Percentiles rank a stretch among this genome's conserved stretches.
Evolutionary conservation across 2,329 filamentous ascomycete species (phyloP).

Genomic region (Colletotrichum siamense): DNA sequence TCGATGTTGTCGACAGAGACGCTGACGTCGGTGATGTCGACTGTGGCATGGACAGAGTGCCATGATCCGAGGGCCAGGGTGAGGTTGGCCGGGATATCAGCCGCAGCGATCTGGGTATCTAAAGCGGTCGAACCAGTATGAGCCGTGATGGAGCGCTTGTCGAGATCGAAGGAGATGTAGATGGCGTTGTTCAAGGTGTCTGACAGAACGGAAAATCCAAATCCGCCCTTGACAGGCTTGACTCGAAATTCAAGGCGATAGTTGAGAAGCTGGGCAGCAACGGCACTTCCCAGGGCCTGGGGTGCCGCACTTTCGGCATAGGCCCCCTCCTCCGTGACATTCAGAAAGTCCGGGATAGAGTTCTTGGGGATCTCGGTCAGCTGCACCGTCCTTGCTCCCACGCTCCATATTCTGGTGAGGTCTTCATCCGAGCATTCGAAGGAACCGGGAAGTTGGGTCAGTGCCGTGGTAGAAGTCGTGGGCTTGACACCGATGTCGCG

Average conservation of each 20-base stretch:
- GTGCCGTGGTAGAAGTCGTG: constrained; percentile 25
- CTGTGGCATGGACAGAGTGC: constrained; percentile 18
- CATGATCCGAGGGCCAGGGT: constrained; percentile 6
- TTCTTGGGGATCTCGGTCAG: constrained; percentile 32
- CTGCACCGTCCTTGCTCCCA: constrained; percentile 36
- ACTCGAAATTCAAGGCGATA: constrained; percentile 31
- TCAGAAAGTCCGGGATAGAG: constrained; percentile 30
- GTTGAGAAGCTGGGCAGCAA: constrained; percentile 23
- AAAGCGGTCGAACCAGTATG: constrained; percentile 20
- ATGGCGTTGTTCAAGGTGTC: constrained; percentile 34
- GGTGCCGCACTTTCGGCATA: constrained; percentile 32
- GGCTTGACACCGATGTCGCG: constrained; percentile 31
- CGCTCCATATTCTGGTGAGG: constrained; percentile 33
- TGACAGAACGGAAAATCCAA: constrained; percentile 33
- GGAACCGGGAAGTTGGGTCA: constrained; percentile 29
- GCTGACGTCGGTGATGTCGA: constrained; percentile 25
- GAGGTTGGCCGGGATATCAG: not conserved
- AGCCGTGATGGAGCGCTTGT: constrained; percentile 9
- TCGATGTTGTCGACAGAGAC: constrained; percentile 23
- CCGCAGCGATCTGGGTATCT: not conserved
- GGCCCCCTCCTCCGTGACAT: constrained; percentile 30
- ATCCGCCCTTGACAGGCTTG: constrained; percentile 31
- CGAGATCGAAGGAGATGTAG: constrained; percentile 31
- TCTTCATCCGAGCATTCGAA: constrained; percentile 33
- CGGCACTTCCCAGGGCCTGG: constrained; percentile 23